A percentile compares a stretch with the other conserved stretches of the same genome.
phyloP scores from a whole-genome alignment of 257 asterid species.

The Cordia subcordata region DNA sequence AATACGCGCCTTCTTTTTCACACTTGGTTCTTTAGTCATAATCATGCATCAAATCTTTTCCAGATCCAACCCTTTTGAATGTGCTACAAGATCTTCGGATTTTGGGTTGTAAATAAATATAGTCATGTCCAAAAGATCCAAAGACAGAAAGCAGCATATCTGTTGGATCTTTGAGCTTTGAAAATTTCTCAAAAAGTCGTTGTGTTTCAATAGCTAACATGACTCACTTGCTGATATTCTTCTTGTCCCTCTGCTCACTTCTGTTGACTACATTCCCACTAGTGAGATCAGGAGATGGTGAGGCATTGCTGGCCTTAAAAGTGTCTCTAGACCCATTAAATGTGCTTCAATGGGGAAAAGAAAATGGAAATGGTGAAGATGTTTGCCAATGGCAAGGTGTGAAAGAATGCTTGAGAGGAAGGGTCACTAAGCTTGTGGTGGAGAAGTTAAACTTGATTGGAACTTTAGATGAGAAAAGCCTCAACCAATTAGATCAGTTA shows the following conservation, averaged over 20 bases:
- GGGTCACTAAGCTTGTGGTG: conserved; percentile 77
- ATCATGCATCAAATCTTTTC: not conserved
- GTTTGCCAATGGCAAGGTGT: conserved; percentile 79
- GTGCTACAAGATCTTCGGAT: conserved; percentile 37
- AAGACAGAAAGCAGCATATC: too few relatives aligned
- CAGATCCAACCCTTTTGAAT: not conserved
- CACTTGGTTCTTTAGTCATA: conserved; percentile 18
- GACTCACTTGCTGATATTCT: conserved; percentile 4
- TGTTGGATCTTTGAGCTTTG: too few relatives aligned
- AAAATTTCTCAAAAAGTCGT: too few relatives aligned
- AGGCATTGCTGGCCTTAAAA: conserved; percentile 58
- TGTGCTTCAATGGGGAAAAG: conserved; percentile 48
- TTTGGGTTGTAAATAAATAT: not conserved
- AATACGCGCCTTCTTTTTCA: conserved; percentile 22
- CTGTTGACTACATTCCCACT: conserved; percentile 21
- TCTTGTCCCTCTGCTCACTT: conserved; percentile 19
- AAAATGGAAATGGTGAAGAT: conserved; percentile 14
- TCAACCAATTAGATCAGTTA: conserved; percentile 73
- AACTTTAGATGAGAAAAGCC: conserved; percentile 43
- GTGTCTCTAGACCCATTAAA: conserved; percentile 54
- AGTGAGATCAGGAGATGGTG: conserved; percentile 58
- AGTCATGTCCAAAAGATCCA: not conserved
- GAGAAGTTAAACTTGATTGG: conserved; percentile 69
- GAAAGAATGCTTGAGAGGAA: conserved; percentile 64
- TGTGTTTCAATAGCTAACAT: too few relatives aligned